Base-by-base conservation (phyloP, 2,329 filamentous ascomycete species). In the Sporothrix humicola region DNA sequence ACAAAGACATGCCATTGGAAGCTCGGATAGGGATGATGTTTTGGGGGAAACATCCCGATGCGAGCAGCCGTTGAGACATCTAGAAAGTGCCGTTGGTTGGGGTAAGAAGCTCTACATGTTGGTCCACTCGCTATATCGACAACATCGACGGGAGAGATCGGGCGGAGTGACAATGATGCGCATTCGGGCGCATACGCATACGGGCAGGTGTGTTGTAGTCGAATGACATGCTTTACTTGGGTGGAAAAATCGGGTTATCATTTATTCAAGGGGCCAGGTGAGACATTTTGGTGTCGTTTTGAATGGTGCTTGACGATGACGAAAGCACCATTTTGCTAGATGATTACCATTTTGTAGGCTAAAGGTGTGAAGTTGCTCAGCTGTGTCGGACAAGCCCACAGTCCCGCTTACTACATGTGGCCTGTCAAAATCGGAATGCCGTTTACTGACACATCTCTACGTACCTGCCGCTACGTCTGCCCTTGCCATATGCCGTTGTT, bases 201-300 rank as follows among this genome's bases (percentile, higher is more conserved):
- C 13, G 20, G 26, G 6, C n/a, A 48, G 12, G n/a, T 31, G 46
- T n/a, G 3, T 15, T n/a, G 15, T 6, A 31, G 6, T 9, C 15
- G 20, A 26, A 8, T 20, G 8, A 52, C 46, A 52, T 37, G 23
- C 8, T 8, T 52, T 8, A 52, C 46, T 46, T 8, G 17, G 10
- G 13, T 37, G 44, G 46, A 8, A 8, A 12, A 15, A 9, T 37
- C 46, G 65, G 63, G 20, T 4, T 50, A 6, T 50, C 17, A 13
- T 48, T 26, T 31, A 6, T 3, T 66, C 13, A 17, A 66, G 31
- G 44, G 20, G 9, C 42, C 13, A 13, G 26, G 63, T 31, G 26
- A 50, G 63, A 66, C 63, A 66, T 66, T 31, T 66, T 31, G 63
- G n/a, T 46, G 13, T 44, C n/a, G 50, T 26, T n/a, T 50, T 50